phyloP scores from a whole-genome alignment of 108 stramenopile genomes.

The Pseudonitzschia pungens region DNA sequence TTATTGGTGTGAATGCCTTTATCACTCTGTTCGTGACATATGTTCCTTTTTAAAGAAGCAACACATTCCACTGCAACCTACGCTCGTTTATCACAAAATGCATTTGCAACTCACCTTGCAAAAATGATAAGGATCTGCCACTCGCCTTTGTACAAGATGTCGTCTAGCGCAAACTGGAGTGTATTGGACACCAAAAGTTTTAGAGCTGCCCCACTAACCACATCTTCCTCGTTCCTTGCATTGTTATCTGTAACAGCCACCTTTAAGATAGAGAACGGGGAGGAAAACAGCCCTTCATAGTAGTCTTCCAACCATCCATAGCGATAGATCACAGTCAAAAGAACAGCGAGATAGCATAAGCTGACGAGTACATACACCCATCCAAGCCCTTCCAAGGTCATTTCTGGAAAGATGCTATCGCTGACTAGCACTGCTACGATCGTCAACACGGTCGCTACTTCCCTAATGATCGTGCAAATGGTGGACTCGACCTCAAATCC shows the following conservation, averaged over 20 bases:
- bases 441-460: neutral
- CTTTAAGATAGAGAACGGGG: neutral
- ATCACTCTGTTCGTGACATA: no score
- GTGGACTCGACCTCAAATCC: constrained; percentile 47
- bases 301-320: constrained; percentile 16
- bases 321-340: neutral
- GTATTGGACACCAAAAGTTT: constrained; percentile 4
- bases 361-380: neutral
- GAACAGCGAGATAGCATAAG: neutral
- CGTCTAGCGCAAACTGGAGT: neutral
- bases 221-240: neutral
- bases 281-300: constrained; percentile 13
- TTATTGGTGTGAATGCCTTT: no score
- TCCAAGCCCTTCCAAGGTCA: neutral
- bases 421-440: constrained; percentile 8
- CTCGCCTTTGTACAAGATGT: neutral
- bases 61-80: no score
- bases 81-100: neutral
- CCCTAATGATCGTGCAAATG: constrained; percentile 15
- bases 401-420: neutral
- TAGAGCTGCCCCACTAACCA: neutral
- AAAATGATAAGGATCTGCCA: constrained; percentile 52
- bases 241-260: neutral
- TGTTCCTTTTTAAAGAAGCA: no score
- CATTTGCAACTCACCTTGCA: neutral